A percentile compares a stretch with the other conserved stretches of the same genome.
Evolutionary conservation across 2,329 filamentous ascomycete genomes (phyloP).

Genomic region (Penicillium sp.): DNA sequence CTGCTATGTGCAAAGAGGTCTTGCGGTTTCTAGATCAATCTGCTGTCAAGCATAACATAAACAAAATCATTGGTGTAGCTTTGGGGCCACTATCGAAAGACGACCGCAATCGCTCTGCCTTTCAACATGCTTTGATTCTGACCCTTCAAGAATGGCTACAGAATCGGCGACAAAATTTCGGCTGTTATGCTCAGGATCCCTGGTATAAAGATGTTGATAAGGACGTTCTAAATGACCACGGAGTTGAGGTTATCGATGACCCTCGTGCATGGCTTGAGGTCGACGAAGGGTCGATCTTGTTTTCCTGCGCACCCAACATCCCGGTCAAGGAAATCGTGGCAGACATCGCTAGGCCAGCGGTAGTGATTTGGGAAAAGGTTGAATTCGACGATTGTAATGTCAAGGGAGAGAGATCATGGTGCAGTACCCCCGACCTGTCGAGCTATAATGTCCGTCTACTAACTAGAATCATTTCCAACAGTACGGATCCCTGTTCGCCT

Average conservation of each 20-base stretch:
- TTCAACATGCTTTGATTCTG: constrained; percentile 22
- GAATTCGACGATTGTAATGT: too few relatives aligned
- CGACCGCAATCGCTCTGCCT: constrained; percentile 20
- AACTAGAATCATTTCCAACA: constrained; percentile 8
- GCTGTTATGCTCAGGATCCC: constrained; percentile 36
- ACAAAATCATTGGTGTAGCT: constrained; percentile 28
- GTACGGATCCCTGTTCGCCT: constrained; percentile 27
- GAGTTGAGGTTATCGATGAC: constrained; percentile 31
- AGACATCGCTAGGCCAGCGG: constrained; percentile 42
- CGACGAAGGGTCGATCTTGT: constrained; percentile 43
- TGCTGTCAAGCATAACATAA: constrained; percentile 12
- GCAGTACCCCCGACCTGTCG: neutral
- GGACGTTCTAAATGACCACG: constrained; percentile 20
- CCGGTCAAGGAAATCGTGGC: constrained; percentile 45
- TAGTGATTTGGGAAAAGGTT: constrained; percentile 34
- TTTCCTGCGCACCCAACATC: constrained; percentile 38
- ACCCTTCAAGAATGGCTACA: constrained; percentile 23
- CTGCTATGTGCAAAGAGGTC: constrained; percentile 14
- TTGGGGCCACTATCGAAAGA: neutral
- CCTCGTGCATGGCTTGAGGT: constrained; percentile 42
- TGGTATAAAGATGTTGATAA: constrained; percentile 27
- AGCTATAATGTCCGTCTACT: neutral
- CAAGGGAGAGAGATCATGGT: neutral
- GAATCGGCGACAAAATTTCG: constrained; percentile 14
- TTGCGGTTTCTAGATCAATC: constrained; percentile 8